Base-by-base conservation (phyloP, 2,329 filamentous ascomycete species). In the Trichophyton mentagrophytes region DNA sequence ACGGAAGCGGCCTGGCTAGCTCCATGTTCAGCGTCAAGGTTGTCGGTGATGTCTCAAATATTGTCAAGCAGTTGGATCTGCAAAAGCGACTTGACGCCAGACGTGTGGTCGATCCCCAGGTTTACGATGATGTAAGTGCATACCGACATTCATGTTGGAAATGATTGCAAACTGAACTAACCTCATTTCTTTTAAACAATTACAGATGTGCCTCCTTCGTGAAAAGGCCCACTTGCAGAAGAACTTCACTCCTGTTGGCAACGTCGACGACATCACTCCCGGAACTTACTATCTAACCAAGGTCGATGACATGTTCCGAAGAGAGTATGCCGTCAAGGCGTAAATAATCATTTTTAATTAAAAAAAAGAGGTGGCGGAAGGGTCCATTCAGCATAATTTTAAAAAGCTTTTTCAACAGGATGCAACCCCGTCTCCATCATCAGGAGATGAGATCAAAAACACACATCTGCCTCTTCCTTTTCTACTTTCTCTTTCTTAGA, bases 291-390 rank as follows among this genome's bases (percentile, higher is more conserved):
- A 91, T 78, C 81, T 93, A 62, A 84, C 83, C 70, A 85, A 86
- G 73, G 82, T 93, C 56, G 88, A 93, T 70, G 87, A 89, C 68
- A 90, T 90, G 87, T 93, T 89, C 85, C 85, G 87, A 78, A 84
- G 89, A 69, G 82, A 82, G 72, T 93, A 93, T 76, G 77, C 80
- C 61, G 72, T 91, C 77, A 88, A 91, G 82, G 85, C 62, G 55
- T 65, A 63, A 69, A 70, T 68, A 38, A 11, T 13, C 33, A 13
- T 36, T 38, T 38, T 38, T 38, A 30, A 30, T 30, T 38, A 13
- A 13, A 11, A 38, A 38, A 13, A 38, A 38, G 33, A 38, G 33
- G 33, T 13, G 33, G 11, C 33, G 33, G 33, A 38, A 38, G 33
- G 11, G 33, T 13, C 33, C 33, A 38, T 38, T 38, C 33, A 13